These are phyloP conservation scores for Teunomyces aglyptinius DNA, from an alignment of 805 yeast species.

Conservation along the genomic window DNA sequence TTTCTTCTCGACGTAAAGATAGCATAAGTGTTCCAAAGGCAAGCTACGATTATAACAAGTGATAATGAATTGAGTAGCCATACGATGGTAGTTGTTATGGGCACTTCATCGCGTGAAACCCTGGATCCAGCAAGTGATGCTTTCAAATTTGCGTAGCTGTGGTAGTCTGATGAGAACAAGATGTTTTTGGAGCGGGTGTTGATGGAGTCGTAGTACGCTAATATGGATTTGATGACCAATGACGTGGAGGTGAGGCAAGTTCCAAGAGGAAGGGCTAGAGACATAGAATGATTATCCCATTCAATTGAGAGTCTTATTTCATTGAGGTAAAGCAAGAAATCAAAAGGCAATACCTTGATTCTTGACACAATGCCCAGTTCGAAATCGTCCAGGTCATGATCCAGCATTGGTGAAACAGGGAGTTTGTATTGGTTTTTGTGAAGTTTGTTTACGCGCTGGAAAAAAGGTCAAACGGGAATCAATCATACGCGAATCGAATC, in stretches of 20 bases:
- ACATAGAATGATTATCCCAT: slow-evolving; percentile 37
- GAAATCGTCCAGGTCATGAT: neutral
- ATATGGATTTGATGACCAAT: slow-evolving; percentile 19
- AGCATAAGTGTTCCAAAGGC: slow-evolving; percentile 10
- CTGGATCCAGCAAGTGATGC: slow-evolving; percentile 6
- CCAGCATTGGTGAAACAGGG: neutral
- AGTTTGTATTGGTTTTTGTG: neutral
- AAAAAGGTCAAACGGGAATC: neutral
- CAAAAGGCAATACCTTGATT: slow-evolving; percentile 33
- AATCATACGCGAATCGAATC: neutral
- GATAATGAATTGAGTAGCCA: slow-evolving; percentile 16
- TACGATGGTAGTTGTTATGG: slow-evolving; percentile 12
- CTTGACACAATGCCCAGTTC: slow-evolving; percentile 24
- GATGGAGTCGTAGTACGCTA: slow-evolving; percentile 25
- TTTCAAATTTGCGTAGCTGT: slow-evolving; percentile 32
- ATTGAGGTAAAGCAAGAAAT: slow-evolving; percentile 32
- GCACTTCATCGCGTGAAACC: slow-evolving; percentile 5
- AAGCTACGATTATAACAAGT: slow-evolving; percentile 5
- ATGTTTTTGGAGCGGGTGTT: slow-evolving; percentile 28
- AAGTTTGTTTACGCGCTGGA: slow-evolving; percentile 1
- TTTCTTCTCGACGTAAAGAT: slow-evolving; percentile 19
- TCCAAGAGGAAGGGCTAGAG: slow-evolving; percentile 33
- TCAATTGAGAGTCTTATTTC: slow-evolving; percentile 39
- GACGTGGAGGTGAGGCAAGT: slow-evolving; percentile 16
- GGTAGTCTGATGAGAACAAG: slow-evolving; percentile 34